Conservation (phyloP, 2,329 filamentous ascomycete genomes). For the Ophioceras dolichostomum region DNA sequence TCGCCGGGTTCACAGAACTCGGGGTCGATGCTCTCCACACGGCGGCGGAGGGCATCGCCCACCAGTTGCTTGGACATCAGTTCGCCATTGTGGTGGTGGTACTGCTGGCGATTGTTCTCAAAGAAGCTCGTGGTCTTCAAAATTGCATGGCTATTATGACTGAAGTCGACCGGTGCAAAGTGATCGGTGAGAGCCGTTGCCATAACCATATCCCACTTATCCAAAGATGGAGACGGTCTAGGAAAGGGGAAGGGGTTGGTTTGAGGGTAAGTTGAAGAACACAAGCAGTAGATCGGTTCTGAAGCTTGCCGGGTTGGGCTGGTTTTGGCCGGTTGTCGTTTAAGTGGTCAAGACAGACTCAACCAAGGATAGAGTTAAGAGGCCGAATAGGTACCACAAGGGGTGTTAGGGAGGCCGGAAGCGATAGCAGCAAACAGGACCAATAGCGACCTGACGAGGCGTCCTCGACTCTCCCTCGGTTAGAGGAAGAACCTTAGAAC, state of each 20-base stretch:
- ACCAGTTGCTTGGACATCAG: slow-evolving; percentile 66
- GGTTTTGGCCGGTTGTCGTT: too few relatives aligned
- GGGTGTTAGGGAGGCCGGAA: slow-evolving; percentile 89
- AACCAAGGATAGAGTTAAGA: too few relatives aligned
- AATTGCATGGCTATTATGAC: slow-evolving; percentile 31
- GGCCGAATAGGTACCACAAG: too few relatives aligned
- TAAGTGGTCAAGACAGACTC: too few relatives aligned
- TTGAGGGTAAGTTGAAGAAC: too few relatives aligned
- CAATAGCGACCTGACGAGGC: slow-evolving; percentile 85
- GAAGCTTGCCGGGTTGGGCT: slow-evolving; percentile 3
- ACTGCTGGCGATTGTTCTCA: slow-evolving; percentile 20
- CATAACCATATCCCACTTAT: slow-evolving; percentile 53
- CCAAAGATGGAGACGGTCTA: slow-evolving; percentile 7
- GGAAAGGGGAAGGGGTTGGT: slow-evolving; percentile 5
- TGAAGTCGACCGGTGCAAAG: slow-evolving; percentile 36
- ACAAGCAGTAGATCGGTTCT: slow-evolving; percentile 2
- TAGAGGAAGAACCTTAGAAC: slow-evolving; percentile 98
- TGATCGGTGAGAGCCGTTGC: slow-evolving; percentile 46
- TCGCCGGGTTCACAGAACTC: slow-evolving; percentile 84
- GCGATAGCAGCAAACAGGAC: slow-evolving; percentile 83
- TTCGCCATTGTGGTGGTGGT: slow-evolving; percentile 26
- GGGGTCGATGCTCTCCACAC: slow-evolving; percentile 72
- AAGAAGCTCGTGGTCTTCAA: slow-evolving; percentile 27
- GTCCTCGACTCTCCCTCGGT: slow-evolving; percentile 98
- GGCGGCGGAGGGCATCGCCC: slow-evolving; percentile 73